A percentile compares a stretch with the other conserved stretches of the same genome.
These are phyloP conservation scores for Cytospora paraplurivora DNA, from an alignment of 2,329 filamentous ascomycete genomes.

Conservation along the genomic window DNA sequence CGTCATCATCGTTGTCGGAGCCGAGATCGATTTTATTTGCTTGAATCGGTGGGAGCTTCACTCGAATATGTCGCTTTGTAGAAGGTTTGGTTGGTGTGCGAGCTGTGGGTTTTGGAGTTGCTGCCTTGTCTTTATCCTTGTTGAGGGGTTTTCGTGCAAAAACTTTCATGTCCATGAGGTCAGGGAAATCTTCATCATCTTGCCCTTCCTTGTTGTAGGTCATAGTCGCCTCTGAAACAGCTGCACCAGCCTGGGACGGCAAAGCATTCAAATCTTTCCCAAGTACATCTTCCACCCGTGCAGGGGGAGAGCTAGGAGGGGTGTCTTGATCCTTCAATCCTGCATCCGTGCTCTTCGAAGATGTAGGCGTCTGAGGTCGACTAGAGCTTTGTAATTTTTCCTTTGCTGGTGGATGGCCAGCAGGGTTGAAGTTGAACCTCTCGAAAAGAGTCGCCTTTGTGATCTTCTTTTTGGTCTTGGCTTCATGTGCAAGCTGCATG, in stretches of 20 bases:
- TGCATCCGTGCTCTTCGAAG: slow-evolving; percentile 50
- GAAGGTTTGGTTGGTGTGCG: slow-evolving; percentile 14
- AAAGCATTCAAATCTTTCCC: slow-evolving; percentile 21
- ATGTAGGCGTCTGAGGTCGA: slow-evolving; percentile 50
- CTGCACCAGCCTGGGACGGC: slow-evolving; percentile 10
- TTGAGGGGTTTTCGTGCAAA: slow-evolving; percentile 37
- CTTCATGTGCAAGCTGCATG: slow-evolving; percentile 88
- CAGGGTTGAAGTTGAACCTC: slow-evolving; percentile 73
- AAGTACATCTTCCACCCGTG: slow-evolving; percentile 37
- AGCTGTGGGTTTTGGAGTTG: slow-evolving; percentile 34
- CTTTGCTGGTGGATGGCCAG: slow-evolving; percentile 36
- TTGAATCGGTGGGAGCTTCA: slow-evolving; percentile 49
- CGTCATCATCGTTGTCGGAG: slow-evolving; percentile 42
- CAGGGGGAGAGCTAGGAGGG: slow-evolving; percentile 71
- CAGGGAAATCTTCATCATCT: slow-evolving; percentile 41
- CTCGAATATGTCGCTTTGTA: slow-evolving; percentile 51
- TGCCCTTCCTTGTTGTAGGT: slow-evolving; percentile 26
- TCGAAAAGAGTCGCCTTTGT: slow-evolving; percentile 81
- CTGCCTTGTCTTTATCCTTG: slow-evolving; percentile 64
- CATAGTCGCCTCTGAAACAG: slow-evolving; percentile 24
- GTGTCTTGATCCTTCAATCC: slow-evolving; percentile 59
- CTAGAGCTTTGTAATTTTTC: slow-evolving; percentile 56
- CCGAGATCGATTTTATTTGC: slow-evolving; percentile 45
- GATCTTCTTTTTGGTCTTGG: slow-evolving; percentile 89
- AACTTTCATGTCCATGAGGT: slow-evolving; percentile 26